phyloP scores from a whole-genome alignment of 140 eudicot species.

The Bidens hawaiensis region DNA sequence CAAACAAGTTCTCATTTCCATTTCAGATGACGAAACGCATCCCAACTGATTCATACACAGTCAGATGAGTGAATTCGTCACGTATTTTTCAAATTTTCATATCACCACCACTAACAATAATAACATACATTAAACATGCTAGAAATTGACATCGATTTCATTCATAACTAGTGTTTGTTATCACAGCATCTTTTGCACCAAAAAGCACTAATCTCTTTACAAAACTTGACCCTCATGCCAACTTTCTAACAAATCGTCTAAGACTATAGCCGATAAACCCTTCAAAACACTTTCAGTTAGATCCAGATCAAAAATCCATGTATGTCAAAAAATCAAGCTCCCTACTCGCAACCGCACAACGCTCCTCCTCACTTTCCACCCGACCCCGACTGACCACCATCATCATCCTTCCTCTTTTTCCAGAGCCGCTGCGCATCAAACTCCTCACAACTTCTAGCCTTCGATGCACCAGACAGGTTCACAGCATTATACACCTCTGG shows the following conservation, averaged over 20 bases:
- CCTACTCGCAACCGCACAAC: background rate
- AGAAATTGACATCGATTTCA: background rate
- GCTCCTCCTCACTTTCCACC: background rate
- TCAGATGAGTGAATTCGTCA: too few relatives aligned
- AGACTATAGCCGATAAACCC: background rate
- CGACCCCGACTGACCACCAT: slow-evolving; percentile 1
- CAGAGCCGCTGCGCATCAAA: slow-evolving; percentile 22
- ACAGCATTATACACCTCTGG: slow-evolving; percentile 12
- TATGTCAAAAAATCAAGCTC: background rate
- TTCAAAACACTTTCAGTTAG: background rate
- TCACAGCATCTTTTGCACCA: background rate
- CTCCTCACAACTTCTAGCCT: slow-evolving; percentile 37
- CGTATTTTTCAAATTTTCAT: too few relatives aligned
- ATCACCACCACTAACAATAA: too few relatives aligned
- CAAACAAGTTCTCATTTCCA: too few relatives aligned
- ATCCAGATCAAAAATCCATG: background rate
- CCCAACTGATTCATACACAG: too few relatives aligned
- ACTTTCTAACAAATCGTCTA: background rate
- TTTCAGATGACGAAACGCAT: too few relatives aligned
- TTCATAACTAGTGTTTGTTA: background rate
- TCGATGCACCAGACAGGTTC: slow-evolving; percentile 35
- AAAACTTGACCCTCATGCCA: background rate
- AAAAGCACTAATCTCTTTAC: background rate
- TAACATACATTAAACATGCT: too few relatives aligned
- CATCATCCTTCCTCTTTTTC: slow-evolving; percentile 37